Conservation (phyloP, 805 yeast genomes). For the Wickerhamomyces rabaulensis region DNA sequence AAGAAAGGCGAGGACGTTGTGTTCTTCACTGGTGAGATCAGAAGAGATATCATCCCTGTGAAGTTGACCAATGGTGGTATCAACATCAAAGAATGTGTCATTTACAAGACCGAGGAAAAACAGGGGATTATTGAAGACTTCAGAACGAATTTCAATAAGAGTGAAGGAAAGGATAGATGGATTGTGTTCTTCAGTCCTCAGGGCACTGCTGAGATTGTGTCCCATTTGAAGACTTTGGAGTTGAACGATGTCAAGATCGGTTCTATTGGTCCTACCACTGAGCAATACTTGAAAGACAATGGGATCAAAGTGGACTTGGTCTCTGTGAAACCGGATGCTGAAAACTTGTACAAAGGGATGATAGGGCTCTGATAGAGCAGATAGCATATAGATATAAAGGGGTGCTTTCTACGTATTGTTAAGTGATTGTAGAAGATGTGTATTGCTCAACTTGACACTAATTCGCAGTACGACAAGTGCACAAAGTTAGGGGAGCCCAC, state of each 20-base stretch:
- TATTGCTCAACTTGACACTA: no score
- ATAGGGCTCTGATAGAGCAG: background rate
- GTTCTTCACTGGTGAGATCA: constrained; percentile 81
- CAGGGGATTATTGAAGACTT: constrained; percentile 41
- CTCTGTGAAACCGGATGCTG: constrained; percentile 70
- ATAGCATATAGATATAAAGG: background rate
- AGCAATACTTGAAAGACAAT: constrained; percentile 46
- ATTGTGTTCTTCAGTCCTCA: constrained; percentile 88
- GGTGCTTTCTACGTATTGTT: no score
- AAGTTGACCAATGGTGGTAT: constrained; percentile 41
- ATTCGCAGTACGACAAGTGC: no score
- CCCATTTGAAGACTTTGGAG: constrained; percentile 28
- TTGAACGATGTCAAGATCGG: constrained; percentile 43
- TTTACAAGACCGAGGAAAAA: constrained; percentile 61
- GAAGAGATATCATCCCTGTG: constrained; percentile 77
- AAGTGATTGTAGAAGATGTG: no score
- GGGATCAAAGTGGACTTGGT: constrained; percentile 58
- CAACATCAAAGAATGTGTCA: constrained; percentile 50
- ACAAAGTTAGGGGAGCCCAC: no score
- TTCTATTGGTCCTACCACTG: constrained; percentile 91
- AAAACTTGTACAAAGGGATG: constrained; percentile 39
- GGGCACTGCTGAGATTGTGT: constrained; percentile 64
- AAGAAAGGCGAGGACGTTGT: constrained; percentile 35
- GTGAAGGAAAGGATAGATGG: constrained; percentile 42
- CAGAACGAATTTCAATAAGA: constrained; percentile 3